A percentile compares a stretch with the other conserved stretches of the same genome.
These are phyloP conservation scores for Cyclotella atomus DNA, from an alignment of 108 stramenopile genomes.

Conservation along the genomic window DNA sequence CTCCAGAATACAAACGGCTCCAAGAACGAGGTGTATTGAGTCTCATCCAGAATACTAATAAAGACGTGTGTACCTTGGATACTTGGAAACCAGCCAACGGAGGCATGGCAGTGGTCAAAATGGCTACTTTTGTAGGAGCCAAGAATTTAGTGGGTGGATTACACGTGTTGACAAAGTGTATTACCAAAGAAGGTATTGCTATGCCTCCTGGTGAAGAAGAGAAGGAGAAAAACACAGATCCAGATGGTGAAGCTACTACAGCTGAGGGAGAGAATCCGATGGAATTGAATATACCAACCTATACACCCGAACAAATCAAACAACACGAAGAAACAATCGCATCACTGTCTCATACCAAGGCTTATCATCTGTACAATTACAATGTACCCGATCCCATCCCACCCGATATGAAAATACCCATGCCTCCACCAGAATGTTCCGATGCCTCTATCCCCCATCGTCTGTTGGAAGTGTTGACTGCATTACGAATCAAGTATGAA, in stretches of 20 bases:
- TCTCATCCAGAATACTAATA: not conserved
- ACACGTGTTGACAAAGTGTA: not conserved
- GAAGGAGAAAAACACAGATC: not conserved
- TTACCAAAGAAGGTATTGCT: not conserved
- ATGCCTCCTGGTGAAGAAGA: constrained; percentile 2
- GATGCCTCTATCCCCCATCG: constrained; percentile 35
- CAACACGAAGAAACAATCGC: constrained; percentile 35
- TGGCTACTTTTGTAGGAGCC: constrained; percentile 31
- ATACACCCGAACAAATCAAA: constrained; percentile 17
- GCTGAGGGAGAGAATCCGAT: not conserved
- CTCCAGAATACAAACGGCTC: constrained; percentile 19
- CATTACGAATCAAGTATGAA: constrained; percentile 32
- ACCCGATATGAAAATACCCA: constrained; percentile 45
- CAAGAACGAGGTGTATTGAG: constrained; percentile 34
- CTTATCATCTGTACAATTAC: constrained; percentile 35
- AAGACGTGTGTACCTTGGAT: not conserved
- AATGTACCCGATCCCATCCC: constrained; percentile 47
- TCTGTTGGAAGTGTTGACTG: constrained; percentile 34
- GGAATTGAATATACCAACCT: not conserved
- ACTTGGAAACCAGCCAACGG: constrained; percentile 33
- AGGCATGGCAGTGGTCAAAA: constrained; percentile 39
- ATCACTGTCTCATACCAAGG: constrained; percentile 6
- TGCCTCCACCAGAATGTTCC: constrained; percentile 19
- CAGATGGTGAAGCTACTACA: not conserved
- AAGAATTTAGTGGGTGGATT: constrained; percentile 44